Evolutionary conservation across 495 filamentous ascomycete genomes (phyloP), one percentile per base, ranked within the genome.

Genomic region (Neurospora sp.): DNA sequence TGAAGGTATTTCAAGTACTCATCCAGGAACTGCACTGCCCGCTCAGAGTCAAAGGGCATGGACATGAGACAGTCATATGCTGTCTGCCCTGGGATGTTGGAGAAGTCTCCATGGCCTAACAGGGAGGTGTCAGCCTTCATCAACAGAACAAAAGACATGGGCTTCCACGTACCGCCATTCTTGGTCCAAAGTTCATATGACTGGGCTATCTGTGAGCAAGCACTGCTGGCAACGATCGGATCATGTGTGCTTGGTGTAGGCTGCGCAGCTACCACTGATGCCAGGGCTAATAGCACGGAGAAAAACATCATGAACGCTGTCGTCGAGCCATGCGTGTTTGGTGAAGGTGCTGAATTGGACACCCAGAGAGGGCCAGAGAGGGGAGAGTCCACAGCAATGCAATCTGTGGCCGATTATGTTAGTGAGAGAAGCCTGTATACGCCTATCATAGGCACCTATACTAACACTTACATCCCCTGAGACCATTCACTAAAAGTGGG

Each of bases 371-470:
- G n/a, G n/a, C n/a, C n/a, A n/a, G n/a, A n/a, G n/a, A n/a, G n/a
- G n/a, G n/a, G n/a, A n/a, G n/a, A n/a, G n/a, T n/a, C n/a, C n/a
- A n/a, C n/a, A n/a, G n/a, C n/a, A n/a, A n/a, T n/a, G n/a, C n/a
- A n/a, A n/a, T n/a, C n/a, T n/a, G n/a, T n/a, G n/a, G n/a, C n/a
- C n/a, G n/a, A n/a, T n/a, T n/a, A n/a, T n/a, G n/a, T n/a, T n/a
- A n/a, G n/a, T n/a, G n/a, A n/a, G n/a, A n/a, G n/a, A n/a, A n/a
- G n/a, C n/a, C n/a, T n/a, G 48, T 31, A 59, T 3, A 27, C 48
- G 0, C 2, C 2, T 3, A 2, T 7, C 0, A 2, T 31, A 27
- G 48, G 11, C 0, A 0, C 2, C 5, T 7, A 1, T 0, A 8
- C 48, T 62, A 62, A 62, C 48, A 31, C 48, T 62, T 1, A 16